phyloP scores from a whole-genome alignment of 495 filamentous ascomycete species.

The Talaromyces adpressus region DNA sequence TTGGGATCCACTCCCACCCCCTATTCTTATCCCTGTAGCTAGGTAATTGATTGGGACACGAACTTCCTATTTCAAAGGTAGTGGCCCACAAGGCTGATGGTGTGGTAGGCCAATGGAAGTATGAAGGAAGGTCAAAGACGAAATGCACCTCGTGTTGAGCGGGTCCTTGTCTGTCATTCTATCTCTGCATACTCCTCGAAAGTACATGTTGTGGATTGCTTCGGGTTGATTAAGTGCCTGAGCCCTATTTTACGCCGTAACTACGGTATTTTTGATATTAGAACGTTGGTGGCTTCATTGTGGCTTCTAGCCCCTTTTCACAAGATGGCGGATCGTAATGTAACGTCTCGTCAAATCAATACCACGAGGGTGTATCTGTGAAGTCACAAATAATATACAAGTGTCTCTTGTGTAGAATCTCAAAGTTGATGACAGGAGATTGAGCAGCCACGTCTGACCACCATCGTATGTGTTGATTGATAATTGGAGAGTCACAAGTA shows the following conservation, averaged over 20 bases:
- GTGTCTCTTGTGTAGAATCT: background rate
- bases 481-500: background rate
- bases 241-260: background rate
- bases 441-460: background rate
- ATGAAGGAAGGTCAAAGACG: background rate
- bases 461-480: background rate
- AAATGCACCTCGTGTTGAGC: background rate
- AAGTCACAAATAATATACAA: background rate
- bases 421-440: background rate
- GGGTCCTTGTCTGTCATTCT: background rate
- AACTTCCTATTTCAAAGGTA: background rate
- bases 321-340: background rate
- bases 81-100: background rate
- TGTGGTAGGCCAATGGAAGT: background rate
- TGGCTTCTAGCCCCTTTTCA: background rate
- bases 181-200: background rate
- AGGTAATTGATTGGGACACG: background rate
- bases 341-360: background rate
- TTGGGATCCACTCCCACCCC: background rate
- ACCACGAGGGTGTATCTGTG: background rate
- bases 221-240: background rate
- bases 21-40: background rate
- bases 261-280: background rate
- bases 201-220: background rate
- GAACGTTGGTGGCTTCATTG: background rate